Conservation (phyloP, 2,329 filamentous ascomycete genomes). For the Purpureocillium lavendulum region DNA sequence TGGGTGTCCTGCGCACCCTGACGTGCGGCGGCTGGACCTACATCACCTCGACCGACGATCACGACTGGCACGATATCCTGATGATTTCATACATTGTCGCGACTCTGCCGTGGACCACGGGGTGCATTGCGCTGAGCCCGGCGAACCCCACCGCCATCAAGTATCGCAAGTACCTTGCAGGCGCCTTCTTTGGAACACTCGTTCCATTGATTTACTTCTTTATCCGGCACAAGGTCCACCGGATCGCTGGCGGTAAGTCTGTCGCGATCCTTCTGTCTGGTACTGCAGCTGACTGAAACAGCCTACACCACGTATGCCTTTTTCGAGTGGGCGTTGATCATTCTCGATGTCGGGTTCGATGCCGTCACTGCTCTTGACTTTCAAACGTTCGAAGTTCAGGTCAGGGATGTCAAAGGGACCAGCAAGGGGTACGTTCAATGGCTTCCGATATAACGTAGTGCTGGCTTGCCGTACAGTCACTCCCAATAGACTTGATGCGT, state of each 20-base stretch:
- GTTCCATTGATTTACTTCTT: constrained; percentile 93
- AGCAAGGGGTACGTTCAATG: constrained; percentile 98
- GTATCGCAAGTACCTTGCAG: constrained; percentile 79
- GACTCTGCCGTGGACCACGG: constrained; percentile 90
- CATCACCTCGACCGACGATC: constrained; percentile 94
- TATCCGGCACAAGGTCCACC: constrained; percentile 97
- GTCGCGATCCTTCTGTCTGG: not conserved
- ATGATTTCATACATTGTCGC: constrained; percentile 98
- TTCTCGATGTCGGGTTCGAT: constrained; percentile 95
- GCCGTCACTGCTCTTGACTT: constrained; percentile 92
- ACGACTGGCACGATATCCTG: constrained; percentile 97
- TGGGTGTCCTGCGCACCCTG: constrained; percentile 79
- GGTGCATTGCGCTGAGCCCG: constrained; percentile 82
- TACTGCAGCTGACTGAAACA: constrained; percentile 28
- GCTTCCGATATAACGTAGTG: constrained; percentile 70
- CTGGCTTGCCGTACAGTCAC: constrained; percentile 22
- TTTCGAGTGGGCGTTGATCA: constrained; percentile 92
- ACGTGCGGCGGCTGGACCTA: constrained; percentile 98
- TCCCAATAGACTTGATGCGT: constrained; percentile 21
- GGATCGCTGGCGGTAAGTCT: constrained; percentile 75
- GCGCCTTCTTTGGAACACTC: constrained; percentile 82
- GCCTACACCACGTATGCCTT: constrained; percentile 97
- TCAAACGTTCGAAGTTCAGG: constrained; percentile 73
- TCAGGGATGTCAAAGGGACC: constrained; percentile 81
- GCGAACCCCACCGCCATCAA: constrained; percentile 74